phyloP scores from a whole-genome alignment of 1,284 basidiomycete species.

The Pseudozyma sp. region DNA sequence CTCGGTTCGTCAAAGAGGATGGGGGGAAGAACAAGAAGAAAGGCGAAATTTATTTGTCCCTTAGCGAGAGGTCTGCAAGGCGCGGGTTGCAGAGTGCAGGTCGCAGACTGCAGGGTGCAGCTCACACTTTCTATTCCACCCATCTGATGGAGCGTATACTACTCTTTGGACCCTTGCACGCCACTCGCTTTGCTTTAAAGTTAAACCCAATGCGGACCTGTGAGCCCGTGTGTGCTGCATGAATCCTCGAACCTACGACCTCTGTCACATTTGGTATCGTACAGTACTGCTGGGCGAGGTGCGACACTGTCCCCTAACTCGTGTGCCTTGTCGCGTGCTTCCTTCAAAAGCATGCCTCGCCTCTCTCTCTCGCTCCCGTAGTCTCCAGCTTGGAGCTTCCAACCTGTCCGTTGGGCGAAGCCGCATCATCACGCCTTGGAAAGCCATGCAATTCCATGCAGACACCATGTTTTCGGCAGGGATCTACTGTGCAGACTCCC shows the following conservation, averaged over 20 bases:
- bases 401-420: too few relatives aligned
- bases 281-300: too few relatives aligned
- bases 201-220: too few relatives aligned
- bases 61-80: conserved; percentile 18
- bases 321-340: conserved; percentile 9
- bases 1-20: not conserved
- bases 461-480: too few relatives aligned
- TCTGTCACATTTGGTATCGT: too few relatives aligned
- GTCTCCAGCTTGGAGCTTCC: too few relatives aligned
- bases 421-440: too few relatives aligned
- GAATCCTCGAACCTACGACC: too few relatives aligned
- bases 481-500: too few relatives aligned
- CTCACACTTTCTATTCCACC: conserved; percentile 16
- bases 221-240: too few relatives aligned
- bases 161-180: conserved; percentile 1
- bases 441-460: too few relatives aligned
- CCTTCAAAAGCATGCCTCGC: not conserved
- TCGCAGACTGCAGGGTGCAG: conserved; percentile 18
- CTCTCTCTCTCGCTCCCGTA: too few relatives aligned
- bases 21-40: not conserved
- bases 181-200: not conserved
- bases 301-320: not conserved
- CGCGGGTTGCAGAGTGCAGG: conserved; percentile 27
- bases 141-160: conserved; percentile 19
- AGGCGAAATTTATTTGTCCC: not conserved